These are phyloP conservation scores for Smallanthus sonchifolius DNA, from an alignment of 129 eudicot genomes.

Conservation along the genomic window DNA sequence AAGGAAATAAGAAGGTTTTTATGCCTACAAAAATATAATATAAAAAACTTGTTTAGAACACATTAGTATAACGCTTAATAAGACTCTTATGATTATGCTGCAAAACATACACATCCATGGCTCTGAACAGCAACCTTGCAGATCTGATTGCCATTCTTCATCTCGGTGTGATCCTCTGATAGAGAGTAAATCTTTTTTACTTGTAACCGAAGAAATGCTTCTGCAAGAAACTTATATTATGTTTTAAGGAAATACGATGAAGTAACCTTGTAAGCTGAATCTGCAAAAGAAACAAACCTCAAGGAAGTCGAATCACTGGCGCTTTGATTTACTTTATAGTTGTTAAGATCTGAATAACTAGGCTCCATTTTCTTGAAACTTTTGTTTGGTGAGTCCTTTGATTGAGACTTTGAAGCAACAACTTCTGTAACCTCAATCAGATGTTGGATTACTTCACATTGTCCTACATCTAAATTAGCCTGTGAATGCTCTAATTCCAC, in stretches of 20 bases:
- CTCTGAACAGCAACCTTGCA: constrained; percentile 91
- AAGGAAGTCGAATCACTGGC: constrained; percentile 39
- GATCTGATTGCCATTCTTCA: constrained; percentile 89
- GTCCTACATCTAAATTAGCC: constrained; percentile 69
- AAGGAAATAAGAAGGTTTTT: constrained; percentile 34
- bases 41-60: background rate
- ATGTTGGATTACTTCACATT: constrained; percentile 90
- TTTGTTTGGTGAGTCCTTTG: constrained; percentile 13
- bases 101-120: constrained; percentile 78
- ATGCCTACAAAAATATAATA: constrained; percentile 44
- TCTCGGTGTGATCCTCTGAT: constrained; percentile 44
- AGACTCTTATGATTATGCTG: background rate
- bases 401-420: constrained; percentile 52
- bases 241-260: background rate
- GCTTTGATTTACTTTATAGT: constrained; percentile 32
- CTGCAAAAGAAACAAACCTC: constrained; percentile 41
- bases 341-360: constrained; percentile 21
- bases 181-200: constrained; percentile 51
- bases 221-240: constrained; percentile 37
- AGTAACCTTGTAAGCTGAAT: background rate
- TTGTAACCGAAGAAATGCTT: constrained; percentile 58
- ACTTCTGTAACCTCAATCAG: constrained; percentile 79
- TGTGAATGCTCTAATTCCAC: constrained; percentile 82
- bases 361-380: constrained; percentile 28
- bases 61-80: background rate